These are phyloP conservation scores for Cutaneotrichosporon mucoides DNA, from an alignment of 1,284 basidiomycete genomes.

Conservation along the genomic window DNA sequence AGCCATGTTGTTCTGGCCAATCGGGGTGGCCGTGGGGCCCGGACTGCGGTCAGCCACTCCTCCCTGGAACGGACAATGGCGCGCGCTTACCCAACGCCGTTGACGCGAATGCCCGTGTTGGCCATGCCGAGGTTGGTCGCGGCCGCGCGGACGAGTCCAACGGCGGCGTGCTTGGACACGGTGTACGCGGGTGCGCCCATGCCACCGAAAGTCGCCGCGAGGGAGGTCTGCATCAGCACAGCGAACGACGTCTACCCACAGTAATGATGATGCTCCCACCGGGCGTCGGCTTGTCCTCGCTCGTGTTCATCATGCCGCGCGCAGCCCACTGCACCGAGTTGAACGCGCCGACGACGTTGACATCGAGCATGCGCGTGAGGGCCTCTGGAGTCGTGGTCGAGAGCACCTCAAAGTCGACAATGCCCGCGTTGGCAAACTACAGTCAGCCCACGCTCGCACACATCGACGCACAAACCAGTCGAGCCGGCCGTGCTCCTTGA, in stretches of 20 bases:
- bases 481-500: conserved; percentile 13
- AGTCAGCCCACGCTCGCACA: not conserved
- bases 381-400: conserved; percentile 4
- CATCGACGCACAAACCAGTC: conserved; percentile 18
- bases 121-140: conserved; percentile 14
- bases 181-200: conserved; percentile 18
- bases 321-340: conserved; percentile 17
- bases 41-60: not conserved
- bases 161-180: conserved; percentile 13
- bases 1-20: conserved; percentile 8
- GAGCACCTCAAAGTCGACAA: conserved; percentile 17
- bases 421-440: conserved; percentile 19
- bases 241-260: not conserved
- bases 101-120: conserved; percentile 13
- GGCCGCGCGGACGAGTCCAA: conserved; percentile 14
- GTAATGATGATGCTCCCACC: conserved; percentile 18
- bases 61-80: too few relatives aligned
- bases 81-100: conserved; percentile 7
- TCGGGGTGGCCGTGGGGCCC: conserved; percentile 9
- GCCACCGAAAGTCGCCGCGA: conserved; percentile 10
- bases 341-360: conserved; percentile 17
- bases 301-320: conserved; percentile 16
- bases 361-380: conserved; percentile 13
- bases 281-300: conserved; percentile 7
- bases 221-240: conserved; percentile 6